A percentile compares a stretch with the other conserved stretches of the same genome.
Evolutionary conservation across 148 eudicot species (phyloP).

Genomic region (Camellia sinensis): DNA sequence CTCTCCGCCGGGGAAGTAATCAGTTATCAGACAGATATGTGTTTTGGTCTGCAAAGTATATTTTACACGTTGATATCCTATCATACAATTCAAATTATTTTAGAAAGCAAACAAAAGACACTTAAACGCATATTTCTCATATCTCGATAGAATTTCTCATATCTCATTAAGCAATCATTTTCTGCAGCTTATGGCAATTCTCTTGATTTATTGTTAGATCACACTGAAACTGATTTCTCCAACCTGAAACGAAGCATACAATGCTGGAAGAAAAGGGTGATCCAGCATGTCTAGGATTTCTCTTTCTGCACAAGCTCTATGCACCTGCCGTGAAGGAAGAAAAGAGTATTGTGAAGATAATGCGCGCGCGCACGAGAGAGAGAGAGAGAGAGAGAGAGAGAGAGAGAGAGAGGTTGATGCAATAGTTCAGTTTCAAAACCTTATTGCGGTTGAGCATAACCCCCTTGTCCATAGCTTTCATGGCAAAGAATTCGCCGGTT

Average conservation of each 20-base stretch:
- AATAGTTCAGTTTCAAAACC: conserved; percentile 31
- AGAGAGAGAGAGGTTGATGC: background rate
- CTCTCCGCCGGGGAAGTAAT: conserved; percentile 93
- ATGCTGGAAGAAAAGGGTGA: conserved; percentile 96
- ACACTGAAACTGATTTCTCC: conserved; percentile 5
- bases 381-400: background rate
- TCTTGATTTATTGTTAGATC: too few relatives aligned
- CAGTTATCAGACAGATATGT: conserved; percentile 88
- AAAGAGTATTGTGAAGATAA: background rate
- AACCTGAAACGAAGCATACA: conserved; percentile 98
- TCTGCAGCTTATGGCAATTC: background rate
- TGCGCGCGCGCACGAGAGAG: background rate
- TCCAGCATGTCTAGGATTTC: conserved; percentile 86
- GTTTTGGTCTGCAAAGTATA: conserved; percentile 66
- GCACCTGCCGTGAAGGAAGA: conserved; percentile 54
- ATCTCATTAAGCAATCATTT: background rate
- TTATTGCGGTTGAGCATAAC: conserved; percentile 89
- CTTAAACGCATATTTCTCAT: background rate
- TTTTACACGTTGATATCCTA: background rate
- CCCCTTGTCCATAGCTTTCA: conserved; percentile 96
- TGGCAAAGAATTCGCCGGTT: conserved; percentile 75
- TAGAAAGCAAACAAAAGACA: background rate
- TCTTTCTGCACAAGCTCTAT: conserved; percentile 96
- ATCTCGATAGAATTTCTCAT: background rate
- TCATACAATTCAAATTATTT: background rate